Percentiles rank a stretch among this genome's conserved stretches.
Evolutionary conservation across 2,329 filamentous ascomycete genomes (phyloP).

Genomic region (Pseudogymnoascus sp.): DNA sequence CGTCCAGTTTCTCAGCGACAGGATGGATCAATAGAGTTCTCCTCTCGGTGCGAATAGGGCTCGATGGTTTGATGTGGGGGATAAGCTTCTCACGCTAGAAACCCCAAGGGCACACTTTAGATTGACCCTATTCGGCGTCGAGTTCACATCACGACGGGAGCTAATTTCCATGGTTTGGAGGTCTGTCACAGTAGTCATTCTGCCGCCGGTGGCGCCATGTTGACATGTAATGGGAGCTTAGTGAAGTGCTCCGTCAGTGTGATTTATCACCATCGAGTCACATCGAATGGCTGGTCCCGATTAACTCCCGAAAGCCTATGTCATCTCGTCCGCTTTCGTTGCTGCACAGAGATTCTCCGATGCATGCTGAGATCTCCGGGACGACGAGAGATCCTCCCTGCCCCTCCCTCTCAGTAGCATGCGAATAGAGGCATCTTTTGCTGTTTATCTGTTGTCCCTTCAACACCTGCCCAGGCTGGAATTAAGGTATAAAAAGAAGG

Average conservation of each 20-base stretch:
- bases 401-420: background rate
- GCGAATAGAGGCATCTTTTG: background rate
- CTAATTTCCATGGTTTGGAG: constrained; percentile 5
- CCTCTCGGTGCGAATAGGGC: background rate
- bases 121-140: background rate
- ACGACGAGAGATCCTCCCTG: background rate
- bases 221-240: background rate
- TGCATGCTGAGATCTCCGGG: background rate
- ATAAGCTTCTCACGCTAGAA: background rate
- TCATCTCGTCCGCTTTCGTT: background rate
- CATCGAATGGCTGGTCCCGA: constrained; percentile 7
- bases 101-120: background rate
- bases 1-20: background rate
- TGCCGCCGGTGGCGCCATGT: background rate
- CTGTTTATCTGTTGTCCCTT: background rate
- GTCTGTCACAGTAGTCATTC: background rate
- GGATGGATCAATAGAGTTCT: background rate
- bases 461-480: background rate
- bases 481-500: constrained; percentile 9
- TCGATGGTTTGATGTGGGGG: background rate
- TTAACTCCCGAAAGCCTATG: background rate
- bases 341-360: background rate
- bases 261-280: background rate
- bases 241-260: background rate
- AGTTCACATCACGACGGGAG: background rate